phyloP scores from a whole-genome alignment of 2,329 filamentous ascomycete genomes.

The Fonsecaea nubica region DNA sequence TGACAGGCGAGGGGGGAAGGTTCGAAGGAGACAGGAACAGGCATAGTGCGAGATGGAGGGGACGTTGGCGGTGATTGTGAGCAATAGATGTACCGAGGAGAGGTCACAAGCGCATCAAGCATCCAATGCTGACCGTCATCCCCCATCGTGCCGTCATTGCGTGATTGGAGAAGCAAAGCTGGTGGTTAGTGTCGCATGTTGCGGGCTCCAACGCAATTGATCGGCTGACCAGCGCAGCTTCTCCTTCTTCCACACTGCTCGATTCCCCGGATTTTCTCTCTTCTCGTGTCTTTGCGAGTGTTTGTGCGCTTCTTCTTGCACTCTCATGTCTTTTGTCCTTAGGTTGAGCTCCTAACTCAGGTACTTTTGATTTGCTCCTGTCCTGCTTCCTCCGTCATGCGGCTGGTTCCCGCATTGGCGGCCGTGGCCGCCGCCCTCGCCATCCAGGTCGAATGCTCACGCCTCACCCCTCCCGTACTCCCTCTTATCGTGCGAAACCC shows the following conservation, averaged over 20 bases:
- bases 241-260: constrained; percentile 3
- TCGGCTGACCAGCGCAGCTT: constrained; percentile 28
- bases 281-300: background rate
- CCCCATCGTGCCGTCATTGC: constrained; percentile 20
- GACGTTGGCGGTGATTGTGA: background rate
- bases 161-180: constrained; percentile 14
- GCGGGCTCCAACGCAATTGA: constrained; percentile 1
- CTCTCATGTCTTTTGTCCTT: constrained; percentile 3
- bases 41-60: constrained; percentile 23
- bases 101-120: background rate
- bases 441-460: constrained; percentile 31
- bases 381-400: constrained; percentile 32
- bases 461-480: constrained; percentile 63
- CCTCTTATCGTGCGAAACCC: constrained; percentile 77
- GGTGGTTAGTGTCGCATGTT: background rate
- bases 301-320: background rate
- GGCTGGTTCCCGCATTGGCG: constrained; percentile 38
- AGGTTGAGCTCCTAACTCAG: background rate
- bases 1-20: background rate
- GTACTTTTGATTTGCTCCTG: background rate
- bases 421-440: constrained; percentile 32
- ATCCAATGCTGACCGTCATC: background rate
- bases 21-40: constrained; percentile 22
- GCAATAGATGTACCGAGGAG: background rate
- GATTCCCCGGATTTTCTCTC: constrained; percentile 6